Evolutionary conservation across 129 eudicot species (phyloP).

Genomic region (Gnaphalium uliginosum): DNA sequence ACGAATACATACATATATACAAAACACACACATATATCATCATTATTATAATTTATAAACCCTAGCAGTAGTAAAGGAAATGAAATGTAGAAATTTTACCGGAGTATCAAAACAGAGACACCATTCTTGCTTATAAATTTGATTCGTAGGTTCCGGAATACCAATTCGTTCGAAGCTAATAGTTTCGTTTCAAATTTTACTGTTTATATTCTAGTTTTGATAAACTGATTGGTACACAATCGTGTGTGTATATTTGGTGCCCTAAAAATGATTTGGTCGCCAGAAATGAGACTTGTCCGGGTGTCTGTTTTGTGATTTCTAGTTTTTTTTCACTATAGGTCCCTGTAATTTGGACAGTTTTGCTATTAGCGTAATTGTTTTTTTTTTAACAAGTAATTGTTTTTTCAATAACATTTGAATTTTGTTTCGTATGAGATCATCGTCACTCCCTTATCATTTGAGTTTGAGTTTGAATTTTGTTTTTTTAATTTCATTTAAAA

Average conservation of each 20-base stretch:
- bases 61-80: not conserved
- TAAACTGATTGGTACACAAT: not conserved
- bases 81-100: conserved; percentile 48
- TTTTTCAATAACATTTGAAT: too few species aligned
- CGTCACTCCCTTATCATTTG: too few species aligned
- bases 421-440: too few species aligned
- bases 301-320: not conserved
- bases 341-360: too few species aligned
- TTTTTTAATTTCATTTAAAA: too few species aligned
- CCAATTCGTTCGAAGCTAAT: conserved; percentile 83
- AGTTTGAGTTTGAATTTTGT: too few species aligned
- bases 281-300: not conserved
- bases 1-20: not conserved
- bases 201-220: too few species aligned
- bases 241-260: not conserved
- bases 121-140: conserved; percentile 91
- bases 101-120: conserved; percentile 93
- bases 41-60: not conserved
- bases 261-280: not conserved
- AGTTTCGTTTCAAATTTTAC: conserved; percentile 43
- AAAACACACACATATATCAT: not conserved
- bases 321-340: too few species aligned
- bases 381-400: too few species aligned
- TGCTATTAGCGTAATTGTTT: too few species aligned
- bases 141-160: conserved; percentile 92